phyloP scores from a whole-genome alignment of 148 eudicot species.

The Diospyros lotus region DNA sequence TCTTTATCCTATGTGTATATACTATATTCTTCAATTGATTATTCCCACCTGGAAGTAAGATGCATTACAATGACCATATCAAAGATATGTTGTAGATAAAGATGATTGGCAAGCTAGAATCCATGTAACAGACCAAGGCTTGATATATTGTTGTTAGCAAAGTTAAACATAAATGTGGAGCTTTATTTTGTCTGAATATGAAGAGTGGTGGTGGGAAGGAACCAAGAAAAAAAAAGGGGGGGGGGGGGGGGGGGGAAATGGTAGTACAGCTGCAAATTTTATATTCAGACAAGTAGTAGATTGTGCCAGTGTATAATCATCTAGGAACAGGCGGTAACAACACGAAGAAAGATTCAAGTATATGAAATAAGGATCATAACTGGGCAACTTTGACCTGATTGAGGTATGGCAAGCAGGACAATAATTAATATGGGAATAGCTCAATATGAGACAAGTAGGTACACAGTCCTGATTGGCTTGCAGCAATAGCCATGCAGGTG shows the following conservation, averaged over 20 bases:
- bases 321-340: background rate
- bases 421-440: background rate
- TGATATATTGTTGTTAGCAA: background rate
- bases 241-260: background rate
- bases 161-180: background rate
- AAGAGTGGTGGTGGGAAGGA: background rate
- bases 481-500: background rate
- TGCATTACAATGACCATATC: too few relatives aligned
- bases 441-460: background rate
- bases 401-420: background rate
- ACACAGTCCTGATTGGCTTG: background rate
- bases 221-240: too few relatives aligned
- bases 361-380: background rate
- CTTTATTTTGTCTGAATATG: background rate
- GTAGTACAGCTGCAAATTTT: background rate
- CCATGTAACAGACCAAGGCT: too few relatives aligned
- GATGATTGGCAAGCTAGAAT: too few relatives aligned
- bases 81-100: too few relatives aligned
- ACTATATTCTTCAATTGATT: too few relatives aligned
- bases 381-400: background rate
- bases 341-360: background rate
- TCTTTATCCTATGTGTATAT: too few relatives aligned
- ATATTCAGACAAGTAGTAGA: background rate
- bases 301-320: too few relatives aligned
- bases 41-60: too few relatives aligned